Evolutionary conservation across 371 early-diverging fungal genomes (phyloP), one percentile per base, ranked within the genome.

Genomic region (Dichotomocladium elegans): DNA sequence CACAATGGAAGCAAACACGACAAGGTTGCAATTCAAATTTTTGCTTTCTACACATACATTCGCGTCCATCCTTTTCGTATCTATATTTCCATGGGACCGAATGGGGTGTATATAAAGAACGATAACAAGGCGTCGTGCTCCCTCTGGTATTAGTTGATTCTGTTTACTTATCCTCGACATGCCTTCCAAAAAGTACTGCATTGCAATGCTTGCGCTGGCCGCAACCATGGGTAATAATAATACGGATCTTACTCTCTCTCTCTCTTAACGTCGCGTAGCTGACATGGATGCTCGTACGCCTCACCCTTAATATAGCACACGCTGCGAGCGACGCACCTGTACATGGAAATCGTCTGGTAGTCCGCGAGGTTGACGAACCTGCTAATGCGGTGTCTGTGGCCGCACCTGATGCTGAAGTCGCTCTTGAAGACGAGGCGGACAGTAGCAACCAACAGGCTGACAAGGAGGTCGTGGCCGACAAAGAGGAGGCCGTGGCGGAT

Each of bases 401-500:
- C 48, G 57, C 53, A 15, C 40, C 47, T 14, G 67, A 17, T 37
- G 17, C 37, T 5, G 37, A 37, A 17, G 37, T n/a, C 37, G 21
- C 37, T 12, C 4, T 7, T 7, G 17, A 37, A 37, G 21, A 37
- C 17, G n/a, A 37, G 21, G 21, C 37, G n/a, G n/a, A n/a, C n/a
- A n/a, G n/a, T n/a, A n/a, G n/a, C 37, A 37, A 37, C 17, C 12
- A 37, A 4, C 37, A 37, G 14, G 21, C n/a, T 7, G 8, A n/a
- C 21, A 37, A 21, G 7, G 37, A 15, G 37, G 37, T 46, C 0
- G 45, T 41, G 25, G 60, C 58, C 19, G 55, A 47, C 15, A 55
- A 51, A 15, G 58, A 60, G 17, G 41, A 29, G 2, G 53, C 51
- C 2, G 66, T 37, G 7, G 61, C 54, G 12, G 58, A 61, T 9